These are phyloP conservation scores for Trametes cinnabarina DNA, from an alignment of 768 basidiomycete species.

Conservation along the genomic window DNA sequence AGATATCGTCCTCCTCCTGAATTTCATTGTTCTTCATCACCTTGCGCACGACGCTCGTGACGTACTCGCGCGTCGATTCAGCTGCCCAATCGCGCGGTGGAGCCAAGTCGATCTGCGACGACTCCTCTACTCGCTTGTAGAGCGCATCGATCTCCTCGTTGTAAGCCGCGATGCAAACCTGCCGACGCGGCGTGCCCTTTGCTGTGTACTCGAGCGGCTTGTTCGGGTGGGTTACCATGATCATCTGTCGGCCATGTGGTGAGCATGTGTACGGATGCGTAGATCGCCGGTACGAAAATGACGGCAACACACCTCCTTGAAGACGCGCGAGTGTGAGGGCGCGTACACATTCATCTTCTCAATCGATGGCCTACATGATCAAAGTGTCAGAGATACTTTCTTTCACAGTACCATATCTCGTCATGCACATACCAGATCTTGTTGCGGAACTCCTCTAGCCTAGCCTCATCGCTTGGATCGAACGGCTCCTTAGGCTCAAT, in stretches of 20 bases:
- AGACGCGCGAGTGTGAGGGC: slow-evolving; percentile 44
- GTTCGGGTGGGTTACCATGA: slow-evolving; percentile 29
- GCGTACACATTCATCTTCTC: slow-evolving; percentile 41
- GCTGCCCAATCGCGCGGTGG: slow-evolving; percentile 30
- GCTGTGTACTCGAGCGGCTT: slow-evolving; percentile 35
- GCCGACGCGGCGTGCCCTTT: slow-evolving; percentile 32
- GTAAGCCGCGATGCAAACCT: slow-evolving; percentile 32
- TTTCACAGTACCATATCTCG: no score
- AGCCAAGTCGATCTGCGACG: slow-evolving; percentile 31
- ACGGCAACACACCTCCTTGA: slow-evolving; percentile 41
- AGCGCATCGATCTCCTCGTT: slow-evolving; percentile 39
- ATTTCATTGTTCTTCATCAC: slow-evolving; percentile 29
- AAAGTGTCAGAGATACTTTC: neutral
- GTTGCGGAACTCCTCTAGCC: slow-evolving; percentile 34
- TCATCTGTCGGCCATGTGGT: slow-evolving; percentile 29
- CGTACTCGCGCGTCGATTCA: slow-evolving; percentile 28
- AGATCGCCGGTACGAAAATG: neutral
- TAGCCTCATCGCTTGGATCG: slow-evolving; percentile 30
- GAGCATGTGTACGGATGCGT: neutral
- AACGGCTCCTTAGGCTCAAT: slow-evolving; percentile 37
- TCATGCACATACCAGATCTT: slow-evolving; percentile 33
- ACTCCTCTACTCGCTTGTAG: slow-evolving; percentile 35
- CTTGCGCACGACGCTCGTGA: slow-evolving; percentile 33
- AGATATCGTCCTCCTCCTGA: slow-evolving; percentile 37
- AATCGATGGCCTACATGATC: slow-evolving; percentile 27